Conservation (phyloP, 768 basidiomycete genomes). For the Paxillus ammoniavirescens region DNA sequence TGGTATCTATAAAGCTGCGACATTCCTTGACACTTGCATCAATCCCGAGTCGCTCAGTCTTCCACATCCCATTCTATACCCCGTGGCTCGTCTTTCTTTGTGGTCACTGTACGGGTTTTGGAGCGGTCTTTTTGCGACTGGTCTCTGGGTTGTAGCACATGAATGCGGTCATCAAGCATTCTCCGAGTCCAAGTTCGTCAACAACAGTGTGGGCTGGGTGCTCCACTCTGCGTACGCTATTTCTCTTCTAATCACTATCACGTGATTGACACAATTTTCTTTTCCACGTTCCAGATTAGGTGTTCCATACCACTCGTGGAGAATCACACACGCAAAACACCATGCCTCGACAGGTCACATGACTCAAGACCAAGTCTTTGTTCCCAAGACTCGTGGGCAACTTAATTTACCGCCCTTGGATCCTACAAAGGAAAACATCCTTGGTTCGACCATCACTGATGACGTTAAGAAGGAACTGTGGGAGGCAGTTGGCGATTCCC, state of each 20-base stretch:
- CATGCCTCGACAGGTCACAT: slow-evolving; percentile 94
- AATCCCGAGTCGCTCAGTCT: slow-evolving; percentile 53
- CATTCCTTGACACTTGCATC: slow-evolving; percentile 61
- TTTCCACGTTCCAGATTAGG: slow-evolving; percentile 58
- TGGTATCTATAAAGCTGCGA: slow-evolving; percentile 64
- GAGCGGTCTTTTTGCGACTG: slow-evolving; percentile 84
- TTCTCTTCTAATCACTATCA: slow-evolving; percentile 7
- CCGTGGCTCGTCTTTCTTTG: slow-evolving; percentile 58
- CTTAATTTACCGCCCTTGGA: slow-evolving; percentile 64
- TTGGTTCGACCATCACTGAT: slow-evolving; percentile 62
- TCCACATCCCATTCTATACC: slow-evolving; percentile 60
- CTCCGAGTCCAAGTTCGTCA: slow-evolving; percentile 87
- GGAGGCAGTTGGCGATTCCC: slow-evolving; percentile 92
- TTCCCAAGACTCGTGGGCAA: slow-evolving; percentile 83
- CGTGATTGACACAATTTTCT: slow-evolving; percentile 15
- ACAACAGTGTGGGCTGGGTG: slow-evolving; percentile 91
- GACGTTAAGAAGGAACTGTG: slow-evolving; percentile 70
- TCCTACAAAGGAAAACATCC: slow-evolving; percentile 60
- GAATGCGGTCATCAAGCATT: slow-evolving; percentile 97
- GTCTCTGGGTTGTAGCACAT: slow-evolving; percentile 92
- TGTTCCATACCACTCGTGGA: slow-evolving; percentile 97
- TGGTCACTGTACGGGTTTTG: slow-evolving; percentile 84
- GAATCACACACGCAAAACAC: slow-evolving; percentile 91
- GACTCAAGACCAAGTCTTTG: slow-evolving; percentile 94
- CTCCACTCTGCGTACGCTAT: slow-evolving; percentile 79